phyloP scores from a whole-genome alignment of 805 yeast species.

The Suhomyces sp. region DNA sequence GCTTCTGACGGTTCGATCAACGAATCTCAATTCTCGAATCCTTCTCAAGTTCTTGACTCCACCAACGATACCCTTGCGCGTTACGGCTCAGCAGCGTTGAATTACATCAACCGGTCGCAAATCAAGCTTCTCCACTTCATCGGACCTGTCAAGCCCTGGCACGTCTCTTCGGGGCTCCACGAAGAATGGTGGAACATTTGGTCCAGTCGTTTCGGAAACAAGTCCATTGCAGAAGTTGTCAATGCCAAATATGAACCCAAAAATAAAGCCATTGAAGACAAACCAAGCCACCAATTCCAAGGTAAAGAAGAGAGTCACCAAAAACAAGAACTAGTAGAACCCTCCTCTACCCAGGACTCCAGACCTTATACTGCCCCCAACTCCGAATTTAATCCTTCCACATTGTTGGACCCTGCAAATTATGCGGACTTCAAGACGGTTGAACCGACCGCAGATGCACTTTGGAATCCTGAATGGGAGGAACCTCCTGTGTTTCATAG shows the following conservation, averaged over 20 bases:
- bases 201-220: conserved; percentile 29
- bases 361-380: no score
- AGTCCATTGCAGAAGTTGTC: conserved; percentile 20
- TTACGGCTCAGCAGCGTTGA: conserved; percentile 22
- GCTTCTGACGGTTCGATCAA: no score
- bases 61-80: conserved; percentile 2
- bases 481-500: conserved; percentile 49
- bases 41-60: conserved; percentile 2
- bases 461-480: conserved; percentile 46
- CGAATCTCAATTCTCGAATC: background rate
- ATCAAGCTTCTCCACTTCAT: conserved; percentile 65
- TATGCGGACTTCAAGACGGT: conserved; percentile 22
- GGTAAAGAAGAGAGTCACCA: no score
- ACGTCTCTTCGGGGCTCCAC: conserved; percentile 19
- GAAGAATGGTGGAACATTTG: conserved; percentile 42
- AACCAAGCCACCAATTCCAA: no score
- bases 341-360: no score
- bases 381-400: conserved; percentile 1
- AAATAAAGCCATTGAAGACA: no score
- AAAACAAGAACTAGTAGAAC: no score
- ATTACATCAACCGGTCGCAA: conserved; percentile 18
- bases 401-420: conserved; percentile 31
- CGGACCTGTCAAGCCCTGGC: conserved; percentile 65
- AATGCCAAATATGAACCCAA: no score
- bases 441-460: conserved; percentile 18